Percentiles rank a stretch among this genome's conserved stretches.
phyloP scores from a whole-genome alignment of 2,329 filamentous ascomycete species.

The Rosellinia necatrix region DNA sequence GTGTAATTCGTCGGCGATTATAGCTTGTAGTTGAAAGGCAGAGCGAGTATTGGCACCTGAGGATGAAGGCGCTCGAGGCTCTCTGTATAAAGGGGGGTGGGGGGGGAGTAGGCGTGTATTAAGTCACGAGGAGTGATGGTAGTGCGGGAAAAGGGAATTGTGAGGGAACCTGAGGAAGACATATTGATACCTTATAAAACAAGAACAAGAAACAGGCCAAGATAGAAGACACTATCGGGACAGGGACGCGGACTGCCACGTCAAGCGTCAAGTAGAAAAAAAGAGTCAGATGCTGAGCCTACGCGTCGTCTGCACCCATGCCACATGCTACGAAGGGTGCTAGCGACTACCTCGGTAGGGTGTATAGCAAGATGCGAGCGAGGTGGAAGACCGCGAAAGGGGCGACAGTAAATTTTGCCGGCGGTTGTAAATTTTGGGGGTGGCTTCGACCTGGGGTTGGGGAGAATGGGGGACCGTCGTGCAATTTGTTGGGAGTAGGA shows the following conservation, averaged over 20 bases:
- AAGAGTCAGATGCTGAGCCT: slow-evolving; percentile 17
- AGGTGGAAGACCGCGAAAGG: background rate
- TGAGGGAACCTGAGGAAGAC: background rate
- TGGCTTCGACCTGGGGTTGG: too few relatives aligned
- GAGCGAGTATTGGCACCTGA: background rate
- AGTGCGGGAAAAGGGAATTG: background rate
- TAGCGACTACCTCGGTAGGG: slow-evolving; percentile 1
- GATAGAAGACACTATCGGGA: background rate
- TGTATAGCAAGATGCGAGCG: background rate
- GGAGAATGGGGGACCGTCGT: too few relatives aligned
- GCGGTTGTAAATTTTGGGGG: too few relatives aligned
- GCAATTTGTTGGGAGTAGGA: too few relatives aligned
- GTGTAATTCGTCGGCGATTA: background rate
- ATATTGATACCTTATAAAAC: slow-evolving; percentile 10
- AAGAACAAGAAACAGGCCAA: background rate
- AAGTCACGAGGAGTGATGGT: background rate
- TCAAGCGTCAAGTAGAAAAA: slow-evolving; percentile 23
- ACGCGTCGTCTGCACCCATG: background rate
- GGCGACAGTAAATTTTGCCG: background rate
- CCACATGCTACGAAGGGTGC: background rate
- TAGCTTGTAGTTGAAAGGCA: background rate
- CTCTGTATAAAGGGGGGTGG: background rate
- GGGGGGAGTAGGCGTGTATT: background rate
- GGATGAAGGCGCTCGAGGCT: background rate
- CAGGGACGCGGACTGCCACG: slow-evolving; percentile 16